These are phyloP conservation scores for Xylariaceae sp. DNA, from an alignment of 2,329 filamentous ascomycete species.

Conservation along the genomic window DNA sequence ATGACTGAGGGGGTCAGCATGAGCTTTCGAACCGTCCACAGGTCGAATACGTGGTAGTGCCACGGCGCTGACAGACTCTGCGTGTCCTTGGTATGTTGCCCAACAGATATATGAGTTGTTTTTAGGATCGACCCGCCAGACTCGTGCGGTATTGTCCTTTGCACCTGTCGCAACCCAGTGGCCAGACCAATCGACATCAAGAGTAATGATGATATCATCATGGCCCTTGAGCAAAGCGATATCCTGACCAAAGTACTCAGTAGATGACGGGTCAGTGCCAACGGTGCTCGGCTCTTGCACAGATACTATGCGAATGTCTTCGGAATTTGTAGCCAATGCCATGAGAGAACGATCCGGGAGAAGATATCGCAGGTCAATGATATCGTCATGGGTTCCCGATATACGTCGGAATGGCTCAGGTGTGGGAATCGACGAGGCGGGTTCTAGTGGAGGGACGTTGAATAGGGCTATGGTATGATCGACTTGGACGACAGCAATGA, in stretches of 20 bases:
- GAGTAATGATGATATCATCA: slow-evolving; percentile 89
- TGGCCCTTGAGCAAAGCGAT: slow-evolving; percentile 83
- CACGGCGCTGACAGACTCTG: slow-evolving; percentile 89
- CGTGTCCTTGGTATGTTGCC: slow-evolving; percentile 82
- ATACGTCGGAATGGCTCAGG: slow-evolving; percentile 67
- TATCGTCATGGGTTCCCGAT: slow-evolving; percentile 94
- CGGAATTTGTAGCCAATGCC: slow-evolving; percentile 90
- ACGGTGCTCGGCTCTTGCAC: slow-evolving; percentile 44
- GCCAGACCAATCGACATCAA: slow-evolving; percentile 95
- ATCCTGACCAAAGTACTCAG: slow-evolving; percentile 81
- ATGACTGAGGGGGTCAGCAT: slow-evolving; percentile 68
- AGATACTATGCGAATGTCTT: slow-evolving; percentile 85
- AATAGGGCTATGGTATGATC: slow-evolving; percentile 86
- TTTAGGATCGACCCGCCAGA: slow-evolving; percentile 81
- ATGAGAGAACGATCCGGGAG: slow-evolving; percentile 75
- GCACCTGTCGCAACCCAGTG: slow-evolving; percentile 94
- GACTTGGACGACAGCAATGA: slow-evolving; percentile 77
- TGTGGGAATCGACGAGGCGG: slow-evolving; percentile 33
- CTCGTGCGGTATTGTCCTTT: slow-evolving; percentile 89
- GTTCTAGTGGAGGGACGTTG: slow-evolving; percentile 40
- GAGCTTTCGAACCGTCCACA: slow-evolving; percentile 63
- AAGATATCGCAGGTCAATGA: slow-evolving; percentile 89
- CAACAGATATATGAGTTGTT: slow-evolving; percentile 75
- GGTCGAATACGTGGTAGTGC: slow-evolving; percentile 71
- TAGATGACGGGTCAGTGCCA: slow-evolving; percentile 28